Evolutionary conservation across 768 basidiomycete species (phyloP), one percentile per base, ranked within the genome.

Genomic region (Kondoa subrosea): DNA sequence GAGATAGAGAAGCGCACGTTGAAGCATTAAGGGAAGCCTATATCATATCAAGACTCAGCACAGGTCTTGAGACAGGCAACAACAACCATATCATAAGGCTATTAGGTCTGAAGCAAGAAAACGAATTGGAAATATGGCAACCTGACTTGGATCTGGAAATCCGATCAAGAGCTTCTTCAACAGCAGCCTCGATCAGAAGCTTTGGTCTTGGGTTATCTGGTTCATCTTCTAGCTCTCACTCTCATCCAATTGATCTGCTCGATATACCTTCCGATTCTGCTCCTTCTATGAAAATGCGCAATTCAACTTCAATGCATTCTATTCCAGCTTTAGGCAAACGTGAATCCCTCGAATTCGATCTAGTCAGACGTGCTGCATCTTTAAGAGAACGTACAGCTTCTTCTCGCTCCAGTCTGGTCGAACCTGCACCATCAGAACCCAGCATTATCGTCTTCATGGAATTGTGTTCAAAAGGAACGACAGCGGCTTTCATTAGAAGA

Each of bases 21-120:
- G 73, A 78, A 68, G 78, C 78, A 0, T 65, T 78, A 21, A 73
- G 76, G 65, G 79, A 79, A 69, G 78, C 77, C 1, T 77, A 77
- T 72, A 78, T 78, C 69, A 73, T 79, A 34, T 68, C 68, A 2
- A 61, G 65, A n/a, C 67, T 72, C 34, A 27, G 12, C 40, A 50
- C n/a, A n/a, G n/a, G 40, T 21, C 8, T 8, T 50, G 40, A 50
- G 12, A 50, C 56, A 3, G 8, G 29, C 31, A 1, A 34, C 34
- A 56, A 64, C 67, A 8, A 12, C 27, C n/a, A 61, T 17, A 33
- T 68, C 63, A 17, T 69, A 17, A 27, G 32, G 33, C 62, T 67
- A 27, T 21, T 69, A 2, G 69, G 58, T 15, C n/a, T 67, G 16
- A 59, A 61, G 17, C 58, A 69, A 29, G 69, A 69, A 29, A 26